Conservation (phyloP, 2,329 filamentous ascomycete genomes). For the Xylariales sp. region DNA sequence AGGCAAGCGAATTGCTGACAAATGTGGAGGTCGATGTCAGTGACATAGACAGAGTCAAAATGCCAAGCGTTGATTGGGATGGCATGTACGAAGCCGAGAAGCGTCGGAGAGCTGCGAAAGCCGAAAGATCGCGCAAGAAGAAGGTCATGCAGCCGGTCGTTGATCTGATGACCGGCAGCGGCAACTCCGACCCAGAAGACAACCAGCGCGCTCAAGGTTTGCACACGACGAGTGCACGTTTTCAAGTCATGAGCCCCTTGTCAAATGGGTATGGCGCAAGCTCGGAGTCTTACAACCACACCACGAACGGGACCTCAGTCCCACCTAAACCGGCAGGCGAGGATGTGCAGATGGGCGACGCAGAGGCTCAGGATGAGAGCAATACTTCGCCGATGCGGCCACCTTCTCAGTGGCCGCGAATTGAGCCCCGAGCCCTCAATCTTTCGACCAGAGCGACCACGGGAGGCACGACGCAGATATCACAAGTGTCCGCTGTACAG, state of each 20-base stretch:
- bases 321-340: constrained; percentile 42
- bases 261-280: constrained; percentile 52
- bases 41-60: constrained; percentile 56
- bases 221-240: constrained; percentile 41
- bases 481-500: constrained; percentile 59
- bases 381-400: constrained; percentile 44
- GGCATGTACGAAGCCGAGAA: constrained; percentile 71
- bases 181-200: constrained; percentile 43
- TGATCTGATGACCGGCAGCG: constrained; percentile 40
- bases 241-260: constrained; percentile 54
- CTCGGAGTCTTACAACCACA: constrained; percentile 31
- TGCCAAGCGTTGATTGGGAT: constrained; percentile 71
- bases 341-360: constrained; percentile 60
- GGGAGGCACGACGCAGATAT: constrained; percentile 52
- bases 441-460: constrained; percentile 34
- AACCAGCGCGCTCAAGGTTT: constrained; percentile 49
- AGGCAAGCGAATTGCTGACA: constrained; percentile 84
- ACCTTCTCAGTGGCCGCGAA: constrained; percentile 37
- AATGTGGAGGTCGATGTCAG: constrained; percentile 94
- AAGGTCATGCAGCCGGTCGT: constrained; percentile 53
- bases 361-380: constrained; percentile 40
- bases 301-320: constrained; percentile 54
- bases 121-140: constrained; percentile 60
- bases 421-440: constrained; percentile 25
- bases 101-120: constrained; percentile 55